Conservation (phyloP, 2,329 filamentous ascomycete species). For the Arthrobotrys pseudoclavata region DNA sequence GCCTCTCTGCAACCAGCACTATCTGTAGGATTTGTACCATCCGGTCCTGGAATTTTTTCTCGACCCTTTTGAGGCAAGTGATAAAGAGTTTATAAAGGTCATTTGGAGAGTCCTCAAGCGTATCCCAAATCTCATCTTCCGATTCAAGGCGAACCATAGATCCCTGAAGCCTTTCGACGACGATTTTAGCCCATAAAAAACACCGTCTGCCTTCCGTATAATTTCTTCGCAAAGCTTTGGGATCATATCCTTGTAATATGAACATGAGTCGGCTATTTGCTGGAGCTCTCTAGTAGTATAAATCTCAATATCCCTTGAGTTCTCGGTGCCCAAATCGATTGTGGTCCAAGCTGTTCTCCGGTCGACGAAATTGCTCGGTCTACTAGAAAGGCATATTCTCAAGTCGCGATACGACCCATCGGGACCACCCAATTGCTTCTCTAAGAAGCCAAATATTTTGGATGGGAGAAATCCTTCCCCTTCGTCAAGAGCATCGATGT, state of each 20-base stretch:
- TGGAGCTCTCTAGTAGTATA: background rate
- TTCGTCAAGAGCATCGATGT: constrained; percentile 7
- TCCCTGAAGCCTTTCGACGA: background rate
- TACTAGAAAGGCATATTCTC: constrained; percentile 10
- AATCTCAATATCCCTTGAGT: background rate
- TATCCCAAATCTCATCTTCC: background rate
- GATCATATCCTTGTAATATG: background rate
- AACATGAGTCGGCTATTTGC: background rate
- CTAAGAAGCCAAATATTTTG: constrained; percentile 5
- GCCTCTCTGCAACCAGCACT: background rate
- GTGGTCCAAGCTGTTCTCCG: background rate
- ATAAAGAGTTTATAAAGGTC: constrained; percentile 1
- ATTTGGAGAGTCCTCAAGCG: background rate
- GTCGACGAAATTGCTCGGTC: constrained; percentile 3
- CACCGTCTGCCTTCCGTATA: background rate
- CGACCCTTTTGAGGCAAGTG: background rate
- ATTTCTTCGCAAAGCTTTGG: background rate
- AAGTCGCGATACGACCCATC: background rate
- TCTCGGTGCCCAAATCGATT: background rate
- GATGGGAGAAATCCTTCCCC: constrained; percentile 6
- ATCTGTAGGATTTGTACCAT: background rate
- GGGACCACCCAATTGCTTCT: background rate
- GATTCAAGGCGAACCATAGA: background rate
- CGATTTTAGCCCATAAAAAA: constrained; percentile 16
- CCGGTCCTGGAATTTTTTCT: background rate